Conservation (phyloP, 495 filamentous ascomycete genomes). For the Neurospora pannonica region DNA sequence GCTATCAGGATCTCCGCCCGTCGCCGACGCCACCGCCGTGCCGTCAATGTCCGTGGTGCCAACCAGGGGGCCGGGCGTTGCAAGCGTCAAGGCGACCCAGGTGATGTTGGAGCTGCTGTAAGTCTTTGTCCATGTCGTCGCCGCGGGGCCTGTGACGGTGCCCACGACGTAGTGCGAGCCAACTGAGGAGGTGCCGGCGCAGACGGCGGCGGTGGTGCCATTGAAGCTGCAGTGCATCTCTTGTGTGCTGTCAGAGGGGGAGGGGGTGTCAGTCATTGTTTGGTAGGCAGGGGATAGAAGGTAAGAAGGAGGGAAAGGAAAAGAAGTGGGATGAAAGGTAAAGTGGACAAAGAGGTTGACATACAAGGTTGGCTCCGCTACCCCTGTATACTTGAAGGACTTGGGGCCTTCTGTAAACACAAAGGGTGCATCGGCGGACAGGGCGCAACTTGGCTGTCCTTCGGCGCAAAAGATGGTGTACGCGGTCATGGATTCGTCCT, state of each 20-base stretch:
- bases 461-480: constrained; percentile 35
- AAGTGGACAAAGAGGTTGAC: not conserved
- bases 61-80: constrained; percentile 15
- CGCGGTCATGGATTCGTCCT: constrained; percentile 23
- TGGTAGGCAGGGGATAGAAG: not conserved
- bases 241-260: constrained; percentile 18
- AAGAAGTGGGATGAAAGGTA: not conserved
- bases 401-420: constrained; percentile 27
- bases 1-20: constrained; percentile 2
- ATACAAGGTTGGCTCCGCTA: constrained; percentile 20
- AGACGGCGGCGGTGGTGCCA: constrained; percentile 26
- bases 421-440: constrained; percentile 26
- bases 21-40: constrained; percentile 7
- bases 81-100: constrained; percentile 31
- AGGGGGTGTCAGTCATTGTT: not conserved
- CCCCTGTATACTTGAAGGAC: constrained; percentile 20
- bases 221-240: constrained; percentile 24
- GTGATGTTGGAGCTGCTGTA: constrained; percentile 20
- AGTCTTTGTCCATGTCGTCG: constrained; percentile 24
- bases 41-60: constrained; percentile 15
- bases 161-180: constrained; percentile 17
- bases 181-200: constrained; percentile 26
- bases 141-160: constrained; percentile 20
- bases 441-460: constrained; percentile 13
- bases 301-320: not conserved